Base-by-base conservation (phyloP, 805 yeast species). In the Saccharomycopsis selenospora region DNA sequence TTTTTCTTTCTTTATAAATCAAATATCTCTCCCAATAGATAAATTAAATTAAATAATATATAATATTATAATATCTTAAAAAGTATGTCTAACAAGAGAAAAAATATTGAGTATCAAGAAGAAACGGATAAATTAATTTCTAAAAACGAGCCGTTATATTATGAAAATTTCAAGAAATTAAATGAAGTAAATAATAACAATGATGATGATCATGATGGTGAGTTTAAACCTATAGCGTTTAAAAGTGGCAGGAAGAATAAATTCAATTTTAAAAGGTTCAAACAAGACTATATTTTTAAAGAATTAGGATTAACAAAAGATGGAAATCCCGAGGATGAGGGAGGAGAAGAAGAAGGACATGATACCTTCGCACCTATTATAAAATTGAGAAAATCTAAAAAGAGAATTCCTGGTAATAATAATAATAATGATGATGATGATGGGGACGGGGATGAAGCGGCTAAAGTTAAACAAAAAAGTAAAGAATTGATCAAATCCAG, bases 151-250 rank as follows among this genome's bases (percentile, higher is more conserved):
- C 52, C 52, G 20, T 26, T 49, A 28, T 49, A 24, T 36, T 49
- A 40, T 27, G 33, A 23, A 6, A 45, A 43, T n/a, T 40, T 29
- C 7, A 45, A 45, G 26, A 36, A 26, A 26, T 5, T 28, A 26
- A 4, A 7, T 27, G 33, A 43, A 36, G 25, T 13, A 14, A 22
- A 42, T 4, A 26, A 18, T 36, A 40, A 24, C 3, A 30, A 14
- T 7, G 29, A 20, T 4, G n/a, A n/a, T n/a, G n/a, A n/a, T n/a
- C n/a, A n/a, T n/a, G n/a, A n/a, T n/a, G 38, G 17, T 14, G 51
- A 40, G 7, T 49, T 49, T 24, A 27, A 36, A 25, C 52, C 52
- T 10, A 43, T 46, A 8, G 22, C 47, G n/a, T 50, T 46, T 29
- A 38, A 42, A 17, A 46, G 50, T 36, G 4, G n/a, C 3, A 42